Conservation (phyloP, 257 asterid species). For the Thymus mandschuricus region DNA sequence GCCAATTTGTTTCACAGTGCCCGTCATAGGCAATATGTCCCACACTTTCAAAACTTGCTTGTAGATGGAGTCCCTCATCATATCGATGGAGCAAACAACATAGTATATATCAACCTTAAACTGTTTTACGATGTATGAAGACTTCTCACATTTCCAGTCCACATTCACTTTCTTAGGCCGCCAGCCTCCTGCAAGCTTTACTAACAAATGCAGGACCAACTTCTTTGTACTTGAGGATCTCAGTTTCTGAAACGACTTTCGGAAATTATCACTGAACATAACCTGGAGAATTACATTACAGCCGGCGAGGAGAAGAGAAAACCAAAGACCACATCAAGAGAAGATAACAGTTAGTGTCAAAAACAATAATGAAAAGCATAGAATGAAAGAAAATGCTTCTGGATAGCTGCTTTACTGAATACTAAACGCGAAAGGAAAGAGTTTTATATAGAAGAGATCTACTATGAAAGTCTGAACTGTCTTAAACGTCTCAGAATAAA, state of each 20-base stretch:
- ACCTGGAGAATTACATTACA: conserved; percentile 56
- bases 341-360: too few relatives aligned
- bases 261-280: conserved; percentile 56
- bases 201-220: conserved; percentile 42
- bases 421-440: too few relatives aligned
- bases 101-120: too few relatives aligned
- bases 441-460: background rate
- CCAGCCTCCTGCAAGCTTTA: conserved; percentile 73
- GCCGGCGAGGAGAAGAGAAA: background rate
- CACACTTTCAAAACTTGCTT: conserved; percentile 67
- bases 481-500: background rate
- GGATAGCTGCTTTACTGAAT: too few relatives aligned
- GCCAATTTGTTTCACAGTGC: conserved; percentile 52
- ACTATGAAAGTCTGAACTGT: background rate
- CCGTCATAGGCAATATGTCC: conserved; percentile 55
- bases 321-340: too few relatives aligned
- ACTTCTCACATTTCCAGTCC: too few relatives aligned
- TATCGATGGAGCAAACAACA: too few relatives aligned
- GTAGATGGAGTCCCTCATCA: conserved; percentile 34
- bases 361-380: background rate
- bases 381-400: too few relatives aligned
- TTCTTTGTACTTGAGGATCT: conserved; percentile 41
- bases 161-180: conserved; percentile 65
- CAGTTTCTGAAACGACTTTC: conserved; percentile 52
- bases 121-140: too few relatives aligned